A percentile compares a stretch with the other conserved stretches of the same genome.
phyloP scores from a whole-genome alignment of 441 rosid genomes.

The Francoa sonchifolia region DNA sequence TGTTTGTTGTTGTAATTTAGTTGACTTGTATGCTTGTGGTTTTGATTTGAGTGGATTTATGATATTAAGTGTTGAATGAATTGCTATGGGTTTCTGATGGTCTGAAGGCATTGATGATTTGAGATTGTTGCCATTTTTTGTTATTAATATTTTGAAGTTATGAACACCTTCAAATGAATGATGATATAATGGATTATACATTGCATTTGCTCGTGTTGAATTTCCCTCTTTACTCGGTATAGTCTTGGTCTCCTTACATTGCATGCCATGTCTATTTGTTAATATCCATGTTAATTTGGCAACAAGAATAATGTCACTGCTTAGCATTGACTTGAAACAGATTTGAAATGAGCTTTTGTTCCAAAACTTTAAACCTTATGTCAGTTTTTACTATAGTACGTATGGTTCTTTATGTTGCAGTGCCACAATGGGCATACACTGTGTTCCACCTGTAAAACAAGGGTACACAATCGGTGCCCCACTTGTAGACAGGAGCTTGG shows the following conservation, averaged over 20 bases:
- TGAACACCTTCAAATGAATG: too few species aligned
- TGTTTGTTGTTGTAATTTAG: too few species aligned
- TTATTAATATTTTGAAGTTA: not conserved
- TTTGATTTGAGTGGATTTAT: too few species aligned
- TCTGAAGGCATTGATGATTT: conserved; percentile 67
- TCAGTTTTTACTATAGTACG: too few species aligned
- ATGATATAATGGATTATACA: too few species aligned
- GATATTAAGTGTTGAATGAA: conserved; percentile 14
- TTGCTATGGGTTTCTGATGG: conserved; percentile 66
- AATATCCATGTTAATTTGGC: too few species aligned
- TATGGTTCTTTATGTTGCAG: conserved; percentile 22
- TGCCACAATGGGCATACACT: conserved; percentile 67
- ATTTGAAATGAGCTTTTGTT: too few species aligned
- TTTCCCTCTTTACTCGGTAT: too few species aligned
- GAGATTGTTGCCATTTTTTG: conserved; percentile 24
- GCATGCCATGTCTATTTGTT: too few species aligned
- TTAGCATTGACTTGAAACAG: not conserved
- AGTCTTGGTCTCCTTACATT: too few species aligned
- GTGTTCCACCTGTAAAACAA: conserved; percentile 65
- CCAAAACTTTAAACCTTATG: not conserved
- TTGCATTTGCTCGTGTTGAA: too few species aligned
- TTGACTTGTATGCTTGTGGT: too few species aligned
- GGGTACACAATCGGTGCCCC: conserved; percentile 68
- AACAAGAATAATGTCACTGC: not conserved
- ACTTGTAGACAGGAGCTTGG: conserved; percentile 77